Evolutionary conservation across 2,329 filamentous ascomycete species (phyloP).

Genomic region (Pseudogymnoascus sp.): DNA sequence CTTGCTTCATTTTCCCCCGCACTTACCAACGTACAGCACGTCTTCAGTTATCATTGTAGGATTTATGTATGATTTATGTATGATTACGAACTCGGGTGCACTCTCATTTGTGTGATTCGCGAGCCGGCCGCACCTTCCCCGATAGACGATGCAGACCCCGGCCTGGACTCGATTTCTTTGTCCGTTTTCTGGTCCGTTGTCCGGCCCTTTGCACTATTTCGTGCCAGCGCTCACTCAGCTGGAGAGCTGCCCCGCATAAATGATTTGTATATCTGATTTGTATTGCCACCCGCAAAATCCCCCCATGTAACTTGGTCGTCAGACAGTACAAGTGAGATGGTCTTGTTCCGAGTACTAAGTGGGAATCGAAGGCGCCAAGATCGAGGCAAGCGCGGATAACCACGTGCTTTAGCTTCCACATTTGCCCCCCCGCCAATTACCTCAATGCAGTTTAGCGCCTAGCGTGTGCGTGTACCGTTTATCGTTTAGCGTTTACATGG

Average conservation of each 20-base stretch:
- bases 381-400: constrained; percentile 4
- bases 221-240: too few species aligned
- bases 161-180: not conserved
- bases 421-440: not conserved
- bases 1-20: not conserved
- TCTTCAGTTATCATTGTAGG: not conserved
- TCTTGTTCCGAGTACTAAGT: not conserved
- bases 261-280: not conserved
- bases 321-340: not conserved
- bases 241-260: not conserved
- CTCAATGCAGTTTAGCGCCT: not conserved
- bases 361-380: not conserved
- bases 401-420: constrained; percentile 6
- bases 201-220: too few species aligned
- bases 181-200: not conserved
- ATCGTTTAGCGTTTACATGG: constrained; percentile 4
- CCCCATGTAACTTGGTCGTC: not conserved
- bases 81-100: not conserved
- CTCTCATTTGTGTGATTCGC: not conserved
- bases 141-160: not conserved
- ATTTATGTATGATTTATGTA: not conserved
- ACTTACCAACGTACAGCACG: not conserved
- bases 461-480: constrained; percentile 5
- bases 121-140: not conserved
- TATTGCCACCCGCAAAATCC: not conserved